These are phyloP conservation scores for Floccularia luteovirens DNA, from an alignment of 768 basidiomycete species.

Conservation along the genomic window DNA sequence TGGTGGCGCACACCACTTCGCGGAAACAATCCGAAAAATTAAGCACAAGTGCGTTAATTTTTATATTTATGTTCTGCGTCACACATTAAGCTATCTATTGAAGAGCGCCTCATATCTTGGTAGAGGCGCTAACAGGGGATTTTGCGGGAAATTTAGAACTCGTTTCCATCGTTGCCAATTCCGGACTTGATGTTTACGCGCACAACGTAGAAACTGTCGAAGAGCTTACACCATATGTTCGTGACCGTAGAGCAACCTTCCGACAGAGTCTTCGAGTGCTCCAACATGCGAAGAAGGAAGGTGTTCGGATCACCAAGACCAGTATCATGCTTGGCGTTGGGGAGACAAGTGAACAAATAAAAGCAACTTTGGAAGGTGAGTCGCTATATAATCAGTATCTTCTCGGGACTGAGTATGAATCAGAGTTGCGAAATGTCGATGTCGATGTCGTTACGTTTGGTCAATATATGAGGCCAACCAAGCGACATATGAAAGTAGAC, in stretches of 20 bases:
- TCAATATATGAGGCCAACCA: conserved; percentile 99
- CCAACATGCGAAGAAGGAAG: conserved; percentile 75
- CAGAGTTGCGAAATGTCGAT: conserved; percentile 81
- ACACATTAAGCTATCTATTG: conserved; percentile 5
- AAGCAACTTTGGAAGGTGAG: conserved; percentile 77
- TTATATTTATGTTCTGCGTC: not conserved
- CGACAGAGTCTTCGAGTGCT: conserved; percentile 77
- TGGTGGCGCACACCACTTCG: conserved; percentile 91
- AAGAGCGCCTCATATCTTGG: conserved; percentile 91
- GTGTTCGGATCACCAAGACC: conserved; percentile 89
- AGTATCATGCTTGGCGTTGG: conserved; percentile 99
- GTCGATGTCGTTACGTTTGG: conserved; percentile 99
- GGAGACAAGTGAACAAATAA: conserved; percentile 76
- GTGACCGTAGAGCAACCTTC: conserved; percentile 91
- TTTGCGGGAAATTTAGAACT: conserved; percentile 75
- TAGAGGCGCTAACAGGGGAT: conserved; percentile 95
- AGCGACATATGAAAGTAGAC: conserved; percentile 98
- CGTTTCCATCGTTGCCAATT: conserved; percentile 79
- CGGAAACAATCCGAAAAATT: conserved; percentile 90
- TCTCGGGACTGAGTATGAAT: conserved; percentile 5
- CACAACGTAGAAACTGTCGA: conserved; percentile 98
- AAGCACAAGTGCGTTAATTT: conserved; percentile 73
- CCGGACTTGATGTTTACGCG: conserved; percentile 95
- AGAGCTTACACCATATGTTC: conserved; percentile 87
- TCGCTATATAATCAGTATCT: not conserved